These are phyloP conservation scores for Ceratocystis cacaofunesta DNA, from an alignment of 2,329 filamentous ascomycete species.

Conservation along the genomic window DNA sequence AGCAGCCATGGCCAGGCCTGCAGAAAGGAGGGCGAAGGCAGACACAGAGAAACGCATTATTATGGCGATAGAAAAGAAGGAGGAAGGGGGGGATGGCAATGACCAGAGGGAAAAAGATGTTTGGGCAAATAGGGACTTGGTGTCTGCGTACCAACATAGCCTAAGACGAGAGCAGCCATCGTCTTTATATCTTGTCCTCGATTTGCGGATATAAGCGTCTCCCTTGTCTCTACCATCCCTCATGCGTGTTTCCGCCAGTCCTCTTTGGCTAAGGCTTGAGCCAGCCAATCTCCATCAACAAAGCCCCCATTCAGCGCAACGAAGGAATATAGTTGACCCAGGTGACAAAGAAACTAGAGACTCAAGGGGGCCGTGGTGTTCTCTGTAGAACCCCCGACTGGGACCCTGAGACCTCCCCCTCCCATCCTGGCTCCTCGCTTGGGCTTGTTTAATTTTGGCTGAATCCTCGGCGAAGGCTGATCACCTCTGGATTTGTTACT, in stretches of 20 bases:
- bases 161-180: neutral
- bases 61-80: neutral
- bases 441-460: constrained; percentile 1
- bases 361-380: neutral
- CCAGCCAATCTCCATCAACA: neutral
- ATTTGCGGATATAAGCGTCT: neutral
- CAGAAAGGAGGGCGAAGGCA: constrained; percentile 1
- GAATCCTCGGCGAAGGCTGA: neutral
- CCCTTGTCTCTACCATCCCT: neutral
- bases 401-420: neutral
- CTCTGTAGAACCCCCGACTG: neutral
- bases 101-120: neutral
- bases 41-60: constrained; percentile 10
- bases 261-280: neutral
- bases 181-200: neutral
- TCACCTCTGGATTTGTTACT: neutral
- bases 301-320: neutral
- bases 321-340: neutral
- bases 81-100: neutral
- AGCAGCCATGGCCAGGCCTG: constrained; percentile 5
- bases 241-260: neutral
- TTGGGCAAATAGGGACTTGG: neutral
- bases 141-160: neutral
- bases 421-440: neutral
- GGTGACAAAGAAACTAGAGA: neutral